Percentiles rank a stretch among this genome's conserved stretches.
Conservation (phyloP, 257 asterid genomes). For the Forsythia suspensa region DNA sequence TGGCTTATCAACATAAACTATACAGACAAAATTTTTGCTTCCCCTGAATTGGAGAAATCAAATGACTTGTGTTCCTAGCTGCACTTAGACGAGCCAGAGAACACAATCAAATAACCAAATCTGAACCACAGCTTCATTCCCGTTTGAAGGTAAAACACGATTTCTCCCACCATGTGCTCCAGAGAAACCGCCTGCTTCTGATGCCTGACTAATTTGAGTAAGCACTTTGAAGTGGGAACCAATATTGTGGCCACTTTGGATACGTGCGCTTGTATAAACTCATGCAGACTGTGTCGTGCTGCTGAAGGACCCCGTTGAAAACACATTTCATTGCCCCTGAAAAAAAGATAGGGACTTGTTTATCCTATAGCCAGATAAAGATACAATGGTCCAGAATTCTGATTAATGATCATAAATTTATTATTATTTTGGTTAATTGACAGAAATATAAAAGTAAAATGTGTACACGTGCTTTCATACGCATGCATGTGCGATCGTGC, state of each 20-base stretch:
- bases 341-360: background rate
- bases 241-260: slow-evolving; percentile 89
- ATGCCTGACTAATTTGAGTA: slow-evolving; percentile 14
- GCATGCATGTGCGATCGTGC: background rate
- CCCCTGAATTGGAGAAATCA: slow-evolving; percentile 16
- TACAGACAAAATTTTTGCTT: slow-evolving; percentile 40
- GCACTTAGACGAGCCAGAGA: slow-evolving; percentile 20
- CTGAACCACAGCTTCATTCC: slow-evolving; percentile 88
- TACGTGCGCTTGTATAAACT: slow-evolving; percentile 80
- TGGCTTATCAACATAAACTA: background rate
- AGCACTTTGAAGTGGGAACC: slow-evolving; percentile 64
- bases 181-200: background rate
- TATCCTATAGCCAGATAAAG: background rate
- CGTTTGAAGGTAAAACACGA: slow-evolving; percentile 21
- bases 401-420: background rate
- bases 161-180: slow-evolving; percentile 6
- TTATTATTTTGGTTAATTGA: background rate
- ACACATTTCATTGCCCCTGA: slow-evolving; percentile 95
- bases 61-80: slow-evolving; percentile 13
- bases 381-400: background rate
- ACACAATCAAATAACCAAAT: slow-evolving; percentile 26
- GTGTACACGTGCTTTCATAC: background rate
- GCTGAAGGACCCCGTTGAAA: slow-evolving; percentile 80
- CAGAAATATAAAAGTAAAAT: background rate
- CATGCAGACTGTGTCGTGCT: slow-evolving; percentile 92